Evolutionary conservation across 1,284 basidiomycete genomes (phyloP), one percentile per base, ranked within the genome.

Genomic region (Hymenochaete sp.): DNA sequence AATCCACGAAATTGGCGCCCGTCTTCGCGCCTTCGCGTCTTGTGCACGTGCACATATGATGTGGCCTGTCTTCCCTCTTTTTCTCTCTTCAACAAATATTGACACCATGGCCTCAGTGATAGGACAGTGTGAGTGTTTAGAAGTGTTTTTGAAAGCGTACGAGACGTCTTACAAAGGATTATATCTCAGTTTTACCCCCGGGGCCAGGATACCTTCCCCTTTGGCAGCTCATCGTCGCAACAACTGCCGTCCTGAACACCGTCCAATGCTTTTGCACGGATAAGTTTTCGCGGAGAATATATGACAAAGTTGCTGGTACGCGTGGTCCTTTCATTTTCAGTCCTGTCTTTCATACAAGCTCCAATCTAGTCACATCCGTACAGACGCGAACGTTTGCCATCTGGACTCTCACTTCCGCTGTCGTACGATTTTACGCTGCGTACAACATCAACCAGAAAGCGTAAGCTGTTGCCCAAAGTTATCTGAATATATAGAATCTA

Each of bases 331-430:
- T 18, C 47, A 19, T 26, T 22, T 16, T 10, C 5, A 41, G 45
- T 43, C 6, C 19, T 25, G 19, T 10, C 14, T n/a, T n/a, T n/a
- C n/a, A n/a, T n/a, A n/a, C n/a, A n/a, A n/a, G n/a, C n/a, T n/a
- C n/a, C n/a, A 14, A n/a, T 62, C 5, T 16, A 93, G 93, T 96
- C 16, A 92, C 84, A 7, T 66, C 72, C 11, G 71, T 97, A 11
- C 87, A 93, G 51, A 84, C 88, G 25, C 76, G 93, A 33, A 86
- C 90, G 1, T 95, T 95, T 59, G 91, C 75, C 2, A 72, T 79
- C 1, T 97, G 93, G 92, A 95, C 92, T 0, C 64, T 92, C 44
- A 82, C 84, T 14, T 79, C 89, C 3, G 87, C 86, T 11, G 66
- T 85, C 21, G 77, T 96, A 38, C 79, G 93, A 21, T 67, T 72